Evolutionary conservation across 768 basidiomycete genomes (phyloP), one percentile per base, ranked within the genome.

Genomic region (Fomitopsis serialis): DNA sequence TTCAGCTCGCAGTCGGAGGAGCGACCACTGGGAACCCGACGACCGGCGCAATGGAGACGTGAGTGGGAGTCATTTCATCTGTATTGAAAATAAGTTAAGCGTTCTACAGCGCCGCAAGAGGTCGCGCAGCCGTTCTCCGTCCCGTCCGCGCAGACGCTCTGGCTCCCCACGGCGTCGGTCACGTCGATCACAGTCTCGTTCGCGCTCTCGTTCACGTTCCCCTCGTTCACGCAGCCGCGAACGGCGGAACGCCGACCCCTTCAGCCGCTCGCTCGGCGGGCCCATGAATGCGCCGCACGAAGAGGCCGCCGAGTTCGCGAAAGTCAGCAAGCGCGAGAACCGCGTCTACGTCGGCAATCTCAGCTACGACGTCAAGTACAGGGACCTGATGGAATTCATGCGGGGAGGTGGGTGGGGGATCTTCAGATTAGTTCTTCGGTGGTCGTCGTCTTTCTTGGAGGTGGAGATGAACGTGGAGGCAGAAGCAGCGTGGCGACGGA

Each of bases 351-450:
- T 98, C 70, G 96, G 97, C 67, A 99, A 99, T 72, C 83, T 99
- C 73, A 92, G 91, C 69, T 99, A 98, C 79, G 92, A 96, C 71
- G 92, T 94, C 85, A 95, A 88, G 75, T 98, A 96, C 76, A 84
- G 93, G 74, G 97, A 98, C 78, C 79, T 99, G 72, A 93, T 95
- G 83, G 93, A 98, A 85, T 98, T 97, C 70, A 96, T 97, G 93
- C 82, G 91, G 87, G 91, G 92, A 93, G 94, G 95, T 97, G 91
- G 88, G 95, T 94, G 75, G 83, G 82, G 84, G 85, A 80, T 82
- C 83, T 77, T 77, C 73, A 79, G 75, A 60, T 75, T 72, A 71
- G 70, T 70, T 84, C 74, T 82, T 79, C 70, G 73, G 69, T 74
- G 65, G 71, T 27, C n/a, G 47, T 35, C 32, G 52, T 53, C n/a